phyloP scores from a whole-genome alignment of 208 protist species.

The Trypanosoma melophagium region DNA sequence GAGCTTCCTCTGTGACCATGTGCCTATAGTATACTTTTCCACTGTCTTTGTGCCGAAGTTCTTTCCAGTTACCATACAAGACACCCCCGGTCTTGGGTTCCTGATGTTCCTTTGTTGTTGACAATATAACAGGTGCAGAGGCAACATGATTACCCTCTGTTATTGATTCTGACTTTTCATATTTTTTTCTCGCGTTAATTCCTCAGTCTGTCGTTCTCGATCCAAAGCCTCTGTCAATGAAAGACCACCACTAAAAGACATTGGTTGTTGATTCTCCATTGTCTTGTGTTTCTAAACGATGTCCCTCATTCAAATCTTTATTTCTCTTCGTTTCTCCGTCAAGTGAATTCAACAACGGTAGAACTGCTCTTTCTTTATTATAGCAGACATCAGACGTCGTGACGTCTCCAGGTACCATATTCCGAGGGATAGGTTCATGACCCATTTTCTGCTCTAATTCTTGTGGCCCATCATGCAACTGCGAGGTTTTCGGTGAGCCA shows the following conservation, averaged over 20 bases:
- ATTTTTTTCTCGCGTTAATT: neutral
- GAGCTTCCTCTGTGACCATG: slow-evolving; percentile 18
- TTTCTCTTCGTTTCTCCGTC: neutral
- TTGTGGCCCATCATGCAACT: too few relatives aligned
- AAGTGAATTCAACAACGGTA: neutral
- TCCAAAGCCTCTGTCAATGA: neutral
- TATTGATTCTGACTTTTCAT: neutral
- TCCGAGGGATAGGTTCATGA: too few relatives aligned
- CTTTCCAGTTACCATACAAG: slow-evolving; percentile 27
- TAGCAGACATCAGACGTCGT: too few relatives aligned
- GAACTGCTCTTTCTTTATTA: neutral
- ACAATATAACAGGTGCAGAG: neutral
- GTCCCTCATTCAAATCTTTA: slow-evolving; percentile 2
- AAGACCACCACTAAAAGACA: neutral
- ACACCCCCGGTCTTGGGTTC: neutral
- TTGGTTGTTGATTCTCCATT: neutral
- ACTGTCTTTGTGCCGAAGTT: slow-evolving; percentile 18
- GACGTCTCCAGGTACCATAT: too few relatives aligned
- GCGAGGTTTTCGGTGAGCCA: too few relatives aligned
- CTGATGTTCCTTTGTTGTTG: neutral
- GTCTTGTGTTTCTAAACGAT: slow-evolving; percentile 1
- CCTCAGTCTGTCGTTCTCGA: neutral
- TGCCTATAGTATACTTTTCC: slow-evolving; percentile 23
- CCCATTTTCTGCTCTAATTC: too few relatives aligned
- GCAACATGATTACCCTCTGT: neutral